Evolutionary conservation across 768 basidiomycete genomes (phyloP), one percentile per base, ranked within the genome.

Genomic region (Lentinula sp.): DNA sequence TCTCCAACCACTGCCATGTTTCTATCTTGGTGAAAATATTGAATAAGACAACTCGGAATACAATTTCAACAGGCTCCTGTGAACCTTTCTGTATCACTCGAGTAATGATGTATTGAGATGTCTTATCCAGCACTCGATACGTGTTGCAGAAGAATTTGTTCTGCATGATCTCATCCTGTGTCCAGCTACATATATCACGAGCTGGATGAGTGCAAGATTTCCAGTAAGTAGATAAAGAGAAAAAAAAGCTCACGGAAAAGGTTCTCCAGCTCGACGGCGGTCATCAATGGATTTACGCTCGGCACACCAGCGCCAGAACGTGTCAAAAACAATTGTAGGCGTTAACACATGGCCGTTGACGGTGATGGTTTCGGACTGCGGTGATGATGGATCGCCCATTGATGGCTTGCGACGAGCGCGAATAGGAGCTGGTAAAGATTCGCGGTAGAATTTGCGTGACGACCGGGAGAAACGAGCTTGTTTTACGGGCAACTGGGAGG

Each of bases 21-120:
- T 82, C 82, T 48, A 87, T 85, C 65, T 74, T 84, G 64, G 86
- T 89, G 75, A 88, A 93, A 12, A 75, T 76, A 66, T 86, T 87
- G 77, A 88, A 93, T 43, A 93, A 76, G 16, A 79, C 61, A 60
- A 92, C 80, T 49, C 91, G 86, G 65, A 93, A 93, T 23, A 82
- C 79, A 57, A 90, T 69, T 70, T 93, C 91, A 13, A 73, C 71
- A 20, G 81, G 79, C 35, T 76, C 72, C 65, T 86, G 85, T 2
- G 83, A 75, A 42, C 90, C 90, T 66, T 83, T 82, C 65, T 86
- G 79, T 63, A 92, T 85, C 62, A 93, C 88, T 59, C 90, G 80
- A 6, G 70, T 66, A 36, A 93, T 78, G 60, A 92, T 75, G 63
- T 79, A 93, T 66, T 93, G 91, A 35, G 81, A 83, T 16, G 79